Conservation (phyloP, 257 asterid genomes). For the Ligustrum vulgare region DNA sequence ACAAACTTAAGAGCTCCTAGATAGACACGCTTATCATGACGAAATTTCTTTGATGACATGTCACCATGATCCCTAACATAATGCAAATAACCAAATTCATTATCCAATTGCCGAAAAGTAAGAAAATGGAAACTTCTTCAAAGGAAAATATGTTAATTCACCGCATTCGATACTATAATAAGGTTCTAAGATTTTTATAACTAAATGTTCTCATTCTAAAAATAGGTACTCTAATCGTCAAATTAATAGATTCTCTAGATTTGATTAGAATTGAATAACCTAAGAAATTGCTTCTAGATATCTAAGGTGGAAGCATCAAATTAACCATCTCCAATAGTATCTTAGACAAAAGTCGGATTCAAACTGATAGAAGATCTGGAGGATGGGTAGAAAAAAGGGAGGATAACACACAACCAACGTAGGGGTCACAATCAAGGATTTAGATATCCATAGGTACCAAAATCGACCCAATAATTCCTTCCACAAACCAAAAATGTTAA, state of each 20-base stretch:
- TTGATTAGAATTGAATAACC: not conserved
- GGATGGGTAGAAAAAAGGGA: not conserved
- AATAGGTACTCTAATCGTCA: not conserved
- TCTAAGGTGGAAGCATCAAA: not conserved
- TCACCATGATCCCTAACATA: conserved; percentile 92
- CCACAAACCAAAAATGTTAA: not conserved
- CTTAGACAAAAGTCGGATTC: not conserved
- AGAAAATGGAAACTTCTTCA: too few species aligned
- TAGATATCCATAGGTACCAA: not conserved
- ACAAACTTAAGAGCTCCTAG: conserved; percentile 94
- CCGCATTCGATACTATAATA: not conserved
- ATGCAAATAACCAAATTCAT: conserved; percentile 5
- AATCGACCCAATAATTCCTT: not conserved
- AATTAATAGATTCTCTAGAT: too few species aligned
- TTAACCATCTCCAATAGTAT: not conserved
- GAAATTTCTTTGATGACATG: conserved; percentile 90
- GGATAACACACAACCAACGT: too few species aligned
- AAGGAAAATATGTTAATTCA: not conserved
- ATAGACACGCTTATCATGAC: conserved; percentile 98
- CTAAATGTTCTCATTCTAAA: not conserved
- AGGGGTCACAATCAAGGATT: not conserved
- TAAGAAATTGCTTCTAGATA: not conserved
- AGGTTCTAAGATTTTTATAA: not conserved
- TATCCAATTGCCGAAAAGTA: not conserved
- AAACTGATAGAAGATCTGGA: not conserved